These are phyloP conservation scores for Polytrichum commune DNA, from an alignment of 225 moss, liverwort and hornwort species.

Conservation along the genomic window DNA sequence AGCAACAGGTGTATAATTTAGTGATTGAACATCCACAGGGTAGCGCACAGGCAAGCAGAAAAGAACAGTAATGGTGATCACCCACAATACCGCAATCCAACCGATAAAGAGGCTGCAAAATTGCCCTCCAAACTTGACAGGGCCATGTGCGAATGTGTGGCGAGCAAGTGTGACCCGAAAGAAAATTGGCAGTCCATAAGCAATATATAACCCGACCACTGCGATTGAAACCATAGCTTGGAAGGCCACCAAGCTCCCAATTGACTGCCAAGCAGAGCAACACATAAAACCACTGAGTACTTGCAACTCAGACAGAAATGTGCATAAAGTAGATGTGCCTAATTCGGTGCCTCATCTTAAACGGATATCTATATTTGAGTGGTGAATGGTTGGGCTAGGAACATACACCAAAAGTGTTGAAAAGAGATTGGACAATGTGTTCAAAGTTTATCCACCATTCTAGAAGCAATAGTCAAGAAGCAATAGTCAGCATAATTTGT, in stretches of 20 bases:
- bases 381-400: too few relatives aligned
- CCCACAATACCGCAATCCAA: constrained; percentile 45
- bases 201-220: not conserved
- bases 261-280: constrained; percentile 42
- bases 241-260: constrained; percentile 86
- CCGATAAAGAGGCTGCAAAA: constrained; percentile 23
- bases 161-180: not conserved
- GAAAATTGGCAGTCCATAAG: constrained; percentile 10
- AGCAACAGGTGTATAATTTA: constrained; percentile 52
- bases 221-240: constrained; percentile 68
- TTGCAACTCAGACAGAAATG: too few relatives aligned
- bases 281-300: not conserved
- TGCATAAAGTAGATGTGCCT: too few relatives aligned
- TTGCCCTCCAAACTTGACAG: constrained; percentile 34
- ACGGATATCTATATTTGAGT: too few relatives aligned
- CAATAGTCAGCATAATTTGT: too few relatives aligned
- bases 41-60: constrained; percentile 45
- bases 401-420: too few relatives aligned
- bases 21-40: constrained; percentile 23
- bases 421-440: too few relatives aligned
- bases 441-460: too few relatives aligned
- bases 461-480: too few relatives aligned
- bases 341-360: too few relatives aligned
- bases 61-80: constrained; percentile 28
- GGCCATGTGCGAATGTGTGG: not conserved